These are phyloP conservation scores for Acanthamoeba comandoni DNA, from an alignment of 208 protist genomes.

Conservation along the genomic window DNA sequence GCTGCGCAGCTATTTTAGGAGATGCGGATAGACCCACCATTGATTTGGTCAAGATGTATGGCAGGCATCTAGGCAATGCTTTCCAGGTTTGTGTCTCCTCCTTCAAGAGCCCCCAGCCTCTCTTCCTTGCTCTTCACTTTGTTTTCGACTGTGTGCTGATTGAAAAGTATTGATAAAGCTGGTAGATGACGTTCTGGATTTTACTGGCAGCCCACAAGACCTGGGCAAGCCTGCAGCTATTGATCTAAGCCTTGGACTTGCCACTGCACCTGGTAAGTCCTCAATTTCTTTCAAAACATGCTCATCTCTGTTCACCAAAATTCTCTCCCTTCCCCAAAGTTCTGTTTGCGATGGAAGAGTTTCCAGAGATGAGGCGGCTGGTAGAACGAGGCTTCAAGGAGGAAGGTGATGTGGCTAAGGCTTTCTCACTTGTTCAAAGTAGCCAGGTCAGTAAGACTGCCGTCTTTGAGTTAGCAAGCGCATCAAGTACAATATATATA, in stretches of 20 bases:
- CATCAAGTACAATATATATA: no score
- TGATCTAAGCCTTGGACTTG: conserved; percentile 77
- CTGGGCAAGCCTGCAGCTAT: conserved; percentile 78
- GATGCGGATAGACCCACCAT: conserved; percentile 76
- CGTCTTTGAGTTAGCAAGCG: no score
- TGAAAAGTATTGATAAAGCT: no score
- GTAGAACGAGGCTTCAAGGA: conserved; percentile 77
- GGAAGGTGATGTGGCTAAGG: conserved; percentile 77
- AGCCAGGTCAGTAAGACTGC: conserved; percentile 29
- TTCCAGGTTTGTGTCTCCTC: conserved; percentile 87
- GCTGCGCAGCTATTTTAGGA: conserved; percentile 91
- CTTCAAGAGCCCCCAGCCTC: neutral
- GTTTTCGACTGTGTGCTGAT: neutral
- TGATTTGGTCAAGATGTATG: conserved; percentile 86
- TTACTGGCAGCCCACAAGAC: conserved; percentile 79
- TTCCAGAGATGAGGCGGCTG: conserved; percentile 72
- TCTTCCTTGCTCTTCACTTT: conserved; percentile 11
- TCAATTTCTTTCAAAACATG: neutral
- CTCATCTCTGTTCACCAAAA: neutral
- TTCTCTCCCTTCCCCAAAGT: conserved; percentile 1
- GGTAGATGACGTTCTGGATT: conserved; percentile 95
- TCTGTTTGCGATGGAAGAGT: conserved; percentile 80
- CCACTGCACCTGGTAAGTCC: conserved; percentile 79
- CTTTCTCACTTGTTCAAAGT: conserved; percentile 39
- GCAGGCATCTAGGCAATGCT: conserved; percentile 93